Conservation (phyloP, 768 basidiomycete species). For the Leccinellum luteum region DNA sequence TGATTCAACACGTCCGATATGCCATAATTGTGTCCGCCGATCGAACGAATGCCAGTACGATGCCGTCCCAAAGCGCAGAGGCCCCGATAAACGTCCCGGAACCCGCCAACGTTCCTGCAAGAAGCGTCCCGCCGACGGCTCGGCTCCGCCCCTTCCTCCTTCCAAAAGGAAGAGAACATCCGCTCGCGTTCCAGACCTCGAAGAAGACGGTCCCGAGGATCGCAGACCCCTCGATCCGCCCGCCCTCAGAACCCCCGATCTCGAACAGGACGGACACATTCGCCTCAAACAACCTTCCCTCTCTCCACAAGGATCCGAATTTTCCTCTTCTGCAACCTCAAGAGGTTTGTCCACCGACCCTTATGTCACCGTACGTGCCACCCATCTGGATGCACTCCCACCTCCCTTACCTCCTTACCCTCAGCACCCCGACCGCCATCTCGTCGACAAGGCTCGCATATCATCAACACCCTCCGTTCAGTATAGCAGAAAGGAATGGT, state of each 20-base stretch:
- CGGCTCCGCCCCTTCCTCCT: conserved; percentile 48
- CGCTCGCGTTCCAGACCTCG: conserved; percentile 32
- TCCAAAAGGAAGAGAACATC: conserved; percentile 52
- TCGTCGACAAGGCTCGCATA: conserved; percentile 28
- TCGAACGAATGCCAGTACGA: conserved; percentile 80
- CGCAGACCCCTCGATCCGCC: conserved; percentile 29
- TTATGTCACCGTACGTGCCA: conserved; percentile 26
- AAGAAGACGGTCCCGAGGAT: conserved; percentile 26
- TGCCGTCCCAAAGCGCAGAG: conserved; percentile 74
- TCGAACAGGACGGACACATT: conserved; percentile 22
- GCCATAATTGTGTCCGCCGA: conserved; percentile 79
- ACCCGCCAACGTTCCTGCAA: conserved; percentile 83
- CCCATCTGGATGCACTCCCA: neutral
- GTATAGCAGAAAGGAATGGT: conserved; percentile 42
- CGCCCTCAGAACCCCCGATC: conserved; percentile 24
- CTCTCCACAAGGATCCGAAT: conserved; percentile 30
- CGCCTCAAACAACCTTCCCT: conserved; percentile 32
- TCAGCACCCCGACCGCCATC: conserved; percentile 29
- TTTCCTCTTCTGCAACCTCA: conserved; percentile 28
- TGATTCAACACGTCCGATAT: conserved; percentile 77
- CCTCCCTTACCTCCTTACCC: conserved; percentile 5
- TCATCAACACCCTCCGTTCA: conserved; percentile 29
- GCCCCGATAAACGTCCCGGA: conserved; percentile 84
- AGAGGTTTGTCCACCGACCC: conserved; percentile 28
- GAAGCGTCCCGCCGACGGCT: conserved; percentile 62